phyloP scores from a whole-genome alignment of 441 rosid genomes.

The Iberis amara region DNA sequence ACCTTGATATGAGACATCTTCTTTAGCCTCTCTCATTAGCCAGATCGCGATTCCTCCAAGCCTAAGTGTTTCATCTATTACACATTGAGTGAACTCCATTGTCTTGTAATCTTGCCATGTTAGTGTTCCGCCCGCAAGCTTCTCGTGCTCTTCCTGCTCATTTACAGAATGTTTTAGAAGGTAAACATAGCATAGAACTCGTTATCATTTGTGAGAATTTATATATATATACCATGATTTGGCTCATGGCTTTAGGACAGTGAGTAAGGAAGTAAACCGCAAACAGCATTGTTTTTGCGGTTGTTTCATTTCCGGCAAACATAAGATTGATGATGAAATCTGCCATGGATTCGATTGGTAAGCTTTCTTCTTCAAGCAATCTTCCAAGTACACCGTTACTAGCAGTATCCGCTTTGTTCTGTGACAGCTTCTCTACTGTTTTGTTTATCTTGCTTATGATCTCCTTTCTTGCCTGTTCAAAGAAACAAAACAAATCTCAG shows the following conservation, averaged over 20 bases:
- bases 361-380: conserved; percentile 55
- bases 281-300: conserved; percentile 76
- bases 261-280: conserved; percentile 69
- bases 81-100: conserved; percentile 81
- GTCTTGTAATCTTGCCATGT: conserved; percentile 73
- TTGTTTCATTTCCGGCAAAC: conserved; percentile 87
- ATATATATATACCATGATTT: conserved; percentile 39
- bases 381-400: conserved; percentile 59
- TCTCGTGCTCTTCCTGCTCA: conserved; percentile 63
- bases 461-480: conserved; percentile 51
- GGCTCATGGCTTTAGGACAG: conserved; percentile 52
- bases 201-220: neutral
- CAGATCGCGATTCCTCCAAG: conserved; percentile 82
- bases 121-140: conserved; percentile 31
- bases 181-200: neutral
- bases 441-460: conserved; percentile 58
- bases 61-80: conserved; percentile 76
- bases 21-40: conserved; percentile 80
- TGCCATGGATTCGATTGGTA: conserved; percentile 52
- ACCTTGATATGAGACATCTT: conserved; percentile 65
- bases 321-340: conserved; percentile 77
- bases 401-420: conserved; percentile 21
- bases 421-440: conserved; percentile 36
- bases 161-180: conserved; percentile 7
- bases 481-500: neutral